Base-by-base conservation (phyloP, 2,329 filamentous ascomycete genomes). In the Penicillium sp. region DNA sequence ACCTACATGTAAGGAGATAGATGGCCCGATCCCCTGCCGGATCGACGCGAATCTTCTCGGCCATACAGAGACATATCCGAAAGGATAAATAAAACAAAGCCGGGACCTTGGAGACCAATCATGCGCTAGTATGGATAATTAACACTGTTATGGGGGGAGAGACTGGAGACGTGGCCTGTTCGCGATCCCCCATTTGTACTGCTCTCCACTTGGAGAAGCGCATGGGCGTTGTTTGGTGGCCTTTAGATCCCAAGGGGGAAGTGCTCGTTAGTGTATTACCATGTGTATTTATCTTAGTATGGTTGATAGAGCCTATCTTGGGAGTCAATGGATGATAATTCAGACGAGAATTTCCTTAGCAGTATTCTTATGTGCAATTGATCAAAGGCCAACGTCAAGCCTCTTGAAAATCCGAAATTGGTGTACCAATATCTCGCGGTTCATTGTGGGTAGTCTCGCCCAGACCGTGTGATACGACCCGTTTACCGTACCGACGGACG, bases 101-200 rank as follows among this genome's bases (percentile, higher is more conserved):
- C 27, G 35, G 50, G 27, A 43, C 37, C 21, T 22, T 37, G 42
- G 11, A 35, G 42, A 19, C 50, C 50, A 53, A 53, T 53, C 50
- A 52, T 10, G 13, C 26, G n/a, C 14, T 16, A 31, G 22, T 27
- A 13, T 37, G 48, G 35, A 13, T n/a, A 42, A 50, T 37, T 42
- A n/a, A 50, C 21, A 62, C 56, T 48, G n/a, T 42, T 22, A 22
- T 21, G 51, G 57, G 52, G 55, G 27, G 52, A 37, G 29, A 43
- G 26, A 57, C 52, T 55, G 56, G 64, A 66, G 64, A 66, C 64
- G 64, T 66, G 64, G 64, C 64, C 64, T 66, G 64, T 66, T 64
- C 63, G 54, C 54, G 27, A 42, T 35, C 52, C 43, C 49, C 44
- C 47, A 56, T 52, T 46, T 53, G 35, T 35, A 27, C 37, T 48